Percentiles rank a stretch among this genome's conserved stretches.
Evolutionary conservation across 208 protist genomes (phyloP).

Genomic region (Lotmaria passim): DNA sequence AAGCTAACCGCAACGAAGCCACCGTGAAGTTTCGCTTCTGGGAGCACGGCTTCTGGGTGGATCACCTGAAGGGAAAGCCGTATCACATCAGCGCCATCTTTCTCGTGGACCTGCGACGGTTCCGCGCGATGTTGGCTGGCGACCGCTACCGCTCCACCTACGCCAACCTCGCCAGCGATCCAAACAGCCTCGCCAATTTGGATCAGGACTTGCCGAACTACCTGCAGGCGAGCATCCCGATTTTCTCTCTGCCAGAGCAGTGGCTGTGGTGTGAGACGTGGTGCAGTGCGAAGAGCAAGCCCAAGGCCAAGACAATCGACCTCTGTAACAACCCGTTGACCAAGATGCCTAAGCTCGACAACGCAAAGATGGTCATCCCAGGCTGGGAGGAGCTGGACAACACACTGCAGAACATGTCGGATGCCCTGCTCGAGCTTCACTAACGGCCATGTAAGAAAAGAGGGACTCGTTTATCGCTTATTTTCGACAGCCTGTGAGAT

Average conservation of each 20-base stretch:
- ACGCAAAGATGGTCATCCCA: conserved; percentile 90
- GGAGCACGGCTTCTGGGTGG: conserved; percentile 94
- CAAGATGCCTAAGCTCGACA: conserved; percentile 95
- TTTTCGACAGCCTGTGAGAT: no score
- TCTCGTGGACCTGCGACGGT: conserved; percentile 94
- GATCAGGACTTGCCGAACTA: conserved; percentile 98
- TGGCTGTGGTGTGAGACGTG: conserved; percentile 99
- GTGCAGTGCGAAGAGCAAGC: conserved; percentile 94
- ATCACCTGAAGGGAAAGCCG: conserved; percentile 92
- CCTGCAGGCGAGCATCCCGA: conserved; percentile 92
- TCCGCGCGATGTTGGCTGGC: conserved; percentile 89
- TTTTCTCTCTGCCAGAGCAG: conserved; percentile 97
- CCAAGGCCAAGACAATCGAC: conserved; percentile 97
- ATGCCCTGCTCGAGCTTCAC: conserved; percentile 15
- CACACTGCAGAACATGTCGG: conserved; percentile 57
- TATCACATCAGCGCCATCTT: conserved; percentile 99
- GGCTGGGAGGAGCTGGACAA: conserved; percentile 91
- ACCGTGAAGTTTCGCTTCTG: conserved; percentile 95
- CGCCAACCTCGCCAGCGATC: conserved; percentile 86
- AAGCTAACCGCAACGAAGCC: conserved; percentile 77
- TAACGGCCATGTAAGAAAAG: no score
- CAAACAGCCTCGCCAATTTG: conserved; percentile 91
- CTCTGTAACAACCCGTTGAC: conserved; percentile 98
- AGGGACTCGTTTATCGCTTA: no score
- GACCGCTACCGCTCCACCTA: conserved; percentile 94